These are phyloP conservation scores for Luffa acutangula DNA, from an alignment of 306 rosid species.

Conservation along the genomic window DNA sequence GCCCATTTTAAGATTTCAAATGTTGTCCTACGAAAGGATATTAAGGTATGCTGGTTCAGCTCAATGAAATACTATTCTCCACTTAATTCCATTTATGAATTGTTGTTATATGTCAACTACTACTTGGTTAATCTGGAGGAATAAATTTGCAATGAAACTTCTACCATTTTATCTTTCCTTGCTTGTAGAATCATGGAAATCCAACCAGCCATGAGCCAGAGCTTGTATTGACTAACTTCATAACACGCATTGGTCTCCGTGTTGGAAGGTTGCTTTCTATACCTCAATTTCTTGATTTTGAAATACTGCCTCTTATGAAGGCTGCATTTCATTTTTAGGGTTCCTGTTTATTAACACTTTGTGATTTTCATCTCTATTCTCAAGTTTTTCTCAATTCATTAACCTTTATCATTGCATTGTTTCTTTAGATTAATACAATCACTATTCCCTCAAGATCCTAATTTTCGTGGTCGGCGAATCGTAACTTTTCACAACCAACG, in stretches of 20 bases:
- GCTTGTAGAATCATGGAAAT: constrained; percentile 75
- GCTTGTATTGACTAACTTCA: constrained; percentile 63
- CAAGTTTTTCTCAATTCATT: constrained; percentile 1
- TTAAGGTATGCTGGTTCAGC: constrained; percentile 38
- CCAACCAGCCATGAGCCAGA: constrained; percentile 91
- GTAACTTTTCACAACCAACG: constrained; percentile 93
- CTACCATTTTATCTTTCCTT: not conserved
- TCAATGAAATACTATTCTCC: not conserved
- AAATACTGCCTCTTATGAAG: not conserved
- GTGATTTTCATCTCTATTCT: constrained; percentile 9
- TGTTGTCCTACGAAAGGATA: constrained; percentile 73
- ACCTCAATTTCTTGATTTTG: not conserved
- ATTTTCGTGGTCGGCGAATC: constrained; percentile 77
- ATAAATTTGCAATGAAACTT: not conserved
- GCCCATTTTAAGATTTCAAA: constrained; percentile 84
- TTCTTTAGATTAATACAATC: constrained; percentile 62
- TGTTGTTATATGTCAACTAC: not conserved
- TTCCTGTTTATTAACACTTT: not conserved
- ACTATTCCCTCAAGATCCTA: constrained; percentile 83
- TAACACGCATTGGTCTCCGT: constrained; percentile 85
- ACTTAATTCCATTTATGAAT: not conserved
- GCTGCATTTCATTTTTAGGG: not conserved
- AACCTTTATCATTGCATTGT: not conserved
- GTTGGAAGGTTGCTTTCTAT: constrained; percentile 58
- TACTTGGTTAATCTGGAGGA: not conserved